A percentile compares a stretch with the other conserved stretches of the same genome.
These are phyloP conservation scores for Paraconiothyrium sp. DNA, from an alignment of 2,329 filamentous ascomycete genomes.

Conservation along the genomic window DNA sequence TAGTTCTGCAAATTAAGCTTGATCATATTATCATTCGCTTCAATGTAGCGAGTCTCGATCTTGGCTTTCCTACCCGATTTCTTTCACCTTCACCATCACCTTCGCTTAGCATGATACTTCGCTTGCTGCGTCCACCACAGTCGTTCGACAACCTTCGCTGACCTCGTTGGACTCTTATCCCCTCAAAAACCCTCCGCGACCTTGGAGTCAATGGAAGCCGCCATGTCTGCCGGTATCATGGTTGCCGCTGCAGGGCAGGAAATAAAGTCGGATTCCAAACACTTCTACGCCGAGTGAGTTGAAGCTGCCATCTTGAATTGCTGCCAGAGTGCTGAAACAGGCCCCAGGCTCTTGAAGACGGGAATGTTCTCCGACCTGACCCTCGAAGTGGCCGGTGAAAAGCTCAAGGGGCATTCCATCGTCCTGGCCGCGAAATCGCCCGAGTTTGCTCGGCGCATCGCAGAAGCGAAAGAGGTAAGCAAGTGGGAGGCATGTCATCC, in stretches of 20 bases:
- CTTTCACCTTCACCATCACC: not conserved
- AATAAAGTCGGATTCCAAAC: not conserved
- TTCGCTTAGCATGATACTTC: not conserved
- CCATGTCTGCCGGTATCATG: not conserved
- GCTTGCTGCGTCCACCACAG: not conserved
- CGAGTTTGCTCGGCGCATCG: too few species aligned
- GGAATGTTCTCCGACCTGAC: not conserved
- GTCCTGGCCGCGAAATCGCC: too few species aligned
- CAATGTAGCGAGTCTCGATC: too few species aligned
- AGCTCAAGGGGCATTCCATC: not conserved
- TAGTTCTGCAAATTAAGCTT: too few species aligned
- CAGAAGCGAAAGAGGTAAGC: too few species aligned
- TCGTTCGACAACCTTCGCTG: not conserved
- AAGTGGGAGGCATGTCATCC: too few species aligned
- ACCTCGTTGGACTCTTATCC: too few species aligned
- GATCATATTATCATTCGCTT: too few species aligned
- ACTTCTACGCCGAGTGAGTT: constrained; percentile 2
- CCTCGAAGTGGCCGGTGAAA: not conserved
- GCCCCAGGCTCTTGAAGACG: too few species aligned
- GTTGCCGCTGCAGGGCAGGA: too few species aligned
- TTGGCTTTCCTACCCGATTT: not conserved
- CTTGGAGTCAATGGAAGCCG: too few species aligned
- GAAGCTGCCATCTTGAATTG: not conserved
- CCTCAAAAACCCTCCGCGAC: not conserved
- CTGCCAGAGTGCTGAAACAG: too few species aligned